phyloP scores from a whole-genome alignment of 2,329 filamentous ascomycete genomes.

The Neofusicoccum kwambonambiense region DNA sequence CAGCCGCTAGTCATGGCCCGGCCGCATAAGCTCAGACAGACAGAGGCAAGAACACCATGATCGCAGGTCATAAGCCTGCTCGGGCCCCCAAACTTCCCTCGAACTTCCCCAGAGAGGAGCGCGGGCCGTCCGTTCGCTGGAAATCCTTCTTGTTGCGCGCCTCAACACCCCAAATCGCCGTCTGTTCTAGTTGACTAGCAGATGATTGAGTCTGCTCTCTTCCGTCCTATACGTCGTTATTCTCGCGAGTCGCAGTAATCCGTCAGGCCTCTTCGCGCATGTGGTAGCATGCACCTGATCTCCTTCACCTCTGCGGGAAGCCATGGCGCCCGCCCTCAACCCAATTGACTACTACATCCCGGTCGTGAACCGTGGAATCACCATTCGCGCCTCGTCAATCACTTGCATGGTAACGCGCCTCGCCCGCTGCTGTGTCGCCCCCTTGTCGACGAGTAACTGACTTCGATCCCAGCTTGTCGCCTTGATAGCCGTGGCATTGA shows the following conservation, averaged over 20 bases:
- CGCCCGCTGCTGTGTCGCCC: too few species aligned
- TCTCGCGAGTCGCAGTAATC: neutral
- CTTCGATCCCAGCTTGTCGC: constrained; percentile 25
- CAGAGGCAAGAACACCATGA: neutral
- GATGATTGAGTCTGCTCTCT: neutral
- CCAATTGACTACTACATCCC: constrained; percentile 15
- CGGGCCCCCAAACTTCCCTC: neutral
- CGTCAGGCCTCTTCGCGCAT: neutral
- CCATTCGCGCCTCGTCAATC: constrained; percentile 10
- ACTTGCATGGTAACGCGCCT: neutral
- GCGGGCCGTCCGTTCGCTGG: neutral
- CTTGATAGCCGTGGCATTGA: constrained; percentile 28
- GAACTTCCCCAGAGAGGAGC: too few species aligned
- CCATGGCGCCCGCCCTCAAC: constrained; percentile 13
- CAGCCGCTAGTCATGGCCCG: constrained; percentile 5
- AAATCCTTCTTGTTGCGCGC: neutral
- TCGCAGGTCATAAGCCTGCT: neutral
- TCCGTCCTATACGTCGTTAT: neutral
- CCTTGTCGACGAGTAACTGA: neutral
- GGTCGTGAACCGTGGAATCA: neutral
- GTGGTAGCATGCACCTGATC: constrained; percentile 1
- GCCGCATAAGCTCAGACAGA: neutral
- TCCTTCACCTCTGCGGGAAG: constrained; percentile 8
- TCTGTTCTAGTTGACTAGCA: neutral
- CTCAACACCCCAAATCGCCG: too few species aligned